A percentile compares a stretch with the other conserved stretches of the same genome.
Evolutionary conservation across 2,329 filamentous ascomycete genomes (phyloP).

Genomic region (Didymella glomerata): DNA sequence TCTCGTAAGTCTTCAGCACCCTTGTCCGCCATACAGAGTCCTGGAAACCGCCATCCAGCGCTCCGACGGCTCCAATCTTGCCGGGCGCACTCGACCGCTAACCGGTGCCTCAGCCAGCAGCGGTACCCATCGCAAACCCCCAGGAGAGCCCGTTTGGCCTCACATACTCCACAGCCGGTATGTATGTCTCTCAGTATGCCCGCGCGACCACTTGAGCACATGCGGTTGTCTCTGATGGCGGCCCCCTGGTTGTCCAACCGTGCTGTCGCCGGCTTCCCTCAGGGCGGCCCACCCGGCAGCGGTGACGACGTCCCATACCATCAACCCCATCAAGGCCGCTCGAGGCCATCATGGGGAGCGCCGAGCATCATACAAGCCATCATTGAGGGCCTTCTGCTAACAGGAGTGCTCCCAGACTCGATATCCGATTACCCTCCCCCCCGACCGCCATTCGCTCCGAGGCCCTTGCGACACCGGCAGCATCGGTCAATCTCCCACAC

Average conservation of each 20-base stretch:
- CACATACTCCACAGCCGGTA: conserved; percentile 41
- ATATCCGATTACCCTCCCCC: conserved; percentile 35
- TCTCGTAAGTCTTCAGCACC: conserved; percentile 35
- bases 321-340: conserved; percentile 30
- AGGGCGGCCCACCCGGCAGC: conserved; percentile 42
- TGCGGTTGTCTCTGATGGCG: conserved; percentile 26
- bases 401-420: conserved; percentile 28
- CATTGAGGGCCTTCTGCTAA: conserved; percentile 39
- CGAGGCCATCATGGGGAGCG: conserved; percentile 30
- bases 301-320: conserved; percentile 42
- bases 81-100: conserved; percentile 40
- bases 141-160: conserved; percentile 36
- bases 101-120: conserved; percentile 47
- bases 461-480: conserved; percentile 53
- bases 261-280: conserved; percentile 43
- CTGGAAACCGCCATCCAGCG: conserved; percentile 24
- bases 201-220: conserved; percentile 44
- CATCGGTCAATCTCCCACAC: conserved; percentile 43
- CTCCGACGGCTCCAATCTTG: conserved; percentile 24
- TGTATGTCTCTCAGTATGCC: conserved; percentile 40
- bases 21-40: conserved; percentile 27
- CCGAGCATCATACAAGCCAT: conserved; percentile 28
- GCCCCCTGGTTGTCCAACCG: conserved; percentile 29
- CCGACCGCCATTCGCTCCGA: conserved; percentile 44
- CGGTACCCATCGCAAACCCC: conserved; percentile 47